Base-by-base conservation (phyloP, 73 alveolate species). In the Paramecium sonneborni region DNA sequence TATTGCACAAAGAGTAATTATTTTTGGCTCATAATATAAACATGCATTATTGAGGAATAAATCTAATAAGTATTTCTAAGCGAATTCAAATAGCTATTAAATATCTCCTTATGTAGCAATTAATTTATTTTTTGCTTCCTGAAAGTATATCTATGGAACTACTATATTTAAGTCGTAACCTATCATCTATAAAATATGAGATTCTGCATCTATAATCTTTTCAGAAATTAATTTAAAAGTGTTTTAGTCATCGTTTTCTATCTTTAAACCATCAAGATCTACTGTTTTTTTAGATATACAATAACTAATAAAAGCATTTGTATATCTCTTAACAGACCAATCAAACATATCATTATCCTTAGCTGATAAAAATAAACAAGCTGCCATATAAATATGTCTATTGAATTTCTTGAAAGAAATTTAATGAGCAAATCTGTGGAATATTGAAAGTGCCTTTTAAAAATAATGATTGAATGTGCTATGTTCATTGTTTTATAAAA, bases 241-340 rank as follows among this genome's bases (percentile, higher is more conserved):
- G 3, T n/a, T 37, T 34, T 3, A 18, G 58, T 34, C 67, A n/a
- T 74, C 58, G 15, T 15, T 11, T 14, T 74, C 87, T 4, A 37
- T 34, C 37, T 74, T 39, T 38, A 30, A 62, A 15, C 84, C 84
- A 62, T 62, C 84, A 0, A 62, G 15, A 12, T 62, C 84, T 32
- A 62, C 21, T 62, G 84, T 15, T 12, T 62, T 62, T 5, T 48
- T 26, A 23, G 28, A 62, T 26, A 52, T n/a, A 9, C 68, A 52
- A 52, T 62, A 3, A 24, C 1, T 44, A 20, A 79, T 21, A 6
- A 43, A 79, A 10, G 90, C 37, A 24, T 23, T 79, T 5, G 55
- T 56, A 79, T 79, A 79, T 79, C 90, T 79, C 72, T 79, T 62
- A n/a, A 44, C 72, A 39, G 90, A 38, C 90, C 90, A 79, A 79